phyloP scores from a whole-genome alignment of 2,329 filamentous ascomycete genomes.

The Byssoonygena ceratinophila region DNA sequence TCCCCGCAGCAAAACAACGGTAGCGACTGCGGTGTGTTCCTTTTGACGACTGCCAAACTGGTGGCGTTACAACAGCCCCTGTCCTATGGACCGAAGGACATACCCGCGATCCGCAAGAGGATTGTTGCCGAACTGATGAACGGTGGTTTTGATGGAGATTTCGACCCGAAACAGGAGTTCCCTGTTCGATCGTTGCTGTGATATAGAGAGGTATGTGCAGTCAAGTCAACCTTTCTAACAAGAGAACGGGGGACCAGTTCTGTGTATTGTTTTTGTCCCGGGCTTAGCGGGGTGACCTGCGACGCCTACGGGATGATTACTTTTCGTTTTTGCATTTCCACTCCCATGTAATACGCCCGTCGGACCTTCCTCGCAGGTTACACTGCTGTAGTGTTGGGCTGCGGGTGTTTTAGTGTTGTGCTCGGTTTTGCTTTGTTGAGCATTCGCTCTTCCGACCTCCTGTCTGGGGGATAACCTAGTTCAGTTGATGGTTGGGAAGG shows the following conservation, averaged over 20 bases:
- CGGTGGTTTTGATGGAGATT: conserved; percentile 36
- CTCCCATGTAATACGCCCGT: conserved; percentile 9
- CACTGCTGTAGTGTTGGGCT: conserved; percentile 3
- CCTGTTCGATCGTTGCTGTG: conserved; percentile 16
- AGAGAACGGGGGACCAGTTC: conserved; percentile 4
- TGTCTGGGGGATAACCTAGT: conserved; percentile 2
- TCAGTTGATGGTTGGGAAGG: conserved; percentile 3
- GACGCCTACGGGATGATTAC: neutral
- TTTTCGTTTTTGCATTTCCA: conserved; percentile 1
- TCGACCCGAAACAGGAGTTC: conserved; percentile 21
- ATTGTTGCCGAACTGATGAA: conserved; percentile 41
- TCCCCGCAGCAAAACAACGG: conserved; percentile 40
- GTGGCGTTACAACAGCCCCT: conserved; percentile 36
- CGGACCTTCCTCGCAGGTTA: conserved; percentile 2
- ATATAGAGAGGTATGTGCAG: conserved; percentile 10
- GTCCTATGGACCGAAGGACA: conserved; percentile 33
- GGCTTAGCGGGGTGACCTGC: neutral
- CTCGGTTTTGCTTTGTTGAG: neutral
- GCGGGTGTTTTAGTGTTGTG: conserved; percentile 8
- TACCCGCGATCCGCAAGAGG: conserved; percentile 33
- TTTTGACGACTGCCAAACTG: conserved; percentile 40
- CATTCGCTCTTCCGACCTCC: conserved; percentile 5
- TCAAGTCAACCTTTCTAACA: neutral
- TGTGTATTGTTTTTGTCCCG: conserved; percentile 1
- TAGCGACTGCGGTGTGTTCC: conserved; percentile 43